These are phyloP conservation scores for Rutstroemia sp. DNA, from an alignment of 2,329 filamentous ascomycete genomes.

Conservation along the genomic window DNA sequence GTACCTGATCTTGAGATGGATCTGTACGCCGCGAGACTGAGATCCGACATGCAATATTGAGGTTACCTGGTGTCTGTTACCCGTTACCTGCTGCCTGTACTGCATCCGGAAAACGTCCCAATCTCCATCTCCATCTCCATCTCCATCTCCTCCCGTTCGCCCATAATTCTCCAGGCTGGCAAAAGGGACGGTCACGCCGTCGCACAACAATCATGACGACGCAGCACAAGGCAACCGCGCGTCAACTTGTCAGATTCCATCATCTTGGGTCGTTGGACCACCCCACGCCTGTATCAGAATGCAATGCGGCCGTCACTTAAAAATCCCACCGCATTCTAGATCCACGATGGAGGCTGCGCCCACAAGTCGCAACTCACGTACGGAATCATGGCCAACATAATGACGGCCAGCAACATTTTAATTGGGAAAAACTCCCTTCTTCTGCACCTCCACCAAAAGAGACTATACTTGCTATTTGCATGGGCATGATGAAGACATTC, in stretches of 20 bases:
- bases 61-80: too few relatives aligned
- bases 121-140: too few relatives aligned
- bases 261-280: neutral
- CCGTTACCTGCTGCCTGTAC: too few relatives aligned
- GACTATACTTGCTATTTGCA: neutral
- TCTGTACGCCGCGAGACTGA: too few relatives aligned
- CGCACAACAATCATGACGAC: neutral
- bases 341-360: neutral
- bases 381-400: neutral
- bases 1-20: too few relatives aligned
- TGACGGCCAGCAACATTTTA: neutral
- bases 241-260: neutral
- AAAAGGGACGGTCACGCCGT: neutral
- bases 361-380: neutral
- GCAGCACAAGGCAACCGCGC: neutral
- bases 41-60: too few relatives aligned
- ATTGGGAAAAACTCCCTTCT: neutral
- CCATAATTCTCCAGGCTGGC: too few relatives aligned
- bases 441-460: neutral
- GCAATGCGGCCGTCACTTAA: neutral
- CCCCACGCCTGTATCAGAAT: neutral
- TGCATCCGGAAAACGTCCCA: too few relatives aligned
- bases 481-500: conserved; percentile 4
- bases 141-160: too few relatives aligned
- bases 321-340: neutral